Evolutionary conservation across 805 yeast genomes (phyloP), one percentile per base, ranked within the genome.

Genomic region (Candida gorgasii): DNA sequence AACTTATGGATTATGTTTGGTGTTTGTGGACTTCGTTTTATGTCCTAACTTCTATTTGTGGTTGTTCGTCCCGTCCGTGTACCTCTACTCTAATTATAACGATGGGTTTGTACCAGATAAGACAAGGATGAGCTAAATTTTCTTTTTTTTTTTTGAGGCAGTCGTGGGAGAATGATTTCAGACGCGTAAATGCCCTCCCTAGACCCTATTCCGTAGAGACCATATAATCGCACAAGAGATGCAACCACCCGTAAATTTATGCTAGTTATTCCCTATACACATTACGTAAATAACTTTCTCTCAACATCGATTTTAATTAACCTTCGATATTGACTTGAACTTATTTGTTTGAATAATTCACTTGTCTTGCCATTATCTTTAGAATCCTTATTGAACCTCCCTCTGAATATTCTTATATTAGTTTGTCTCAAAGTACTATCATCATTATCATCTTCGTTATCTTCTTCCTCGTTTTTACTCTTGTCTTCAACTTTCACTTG

Each of bases 241-340:
- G n/a, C n/a, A n/a, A n/a, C n/a, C n/a, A n/a, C n/a, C n/a, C n/a
- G n/a, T n/a, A n/a, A n/a, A n/a, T n/a, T n/a, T n/a, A n/a, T n/a
- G n/a, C n/a, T n/a, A n/a, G n/a, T n/a, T n/a, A n/a, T n/a, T n/a
- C n/a, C n/a, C n/a, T n/a, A n/a, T n/a, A n/a, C n/a, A n/a, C n/a
- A n/a, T n/a, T n/a, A n/a, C n/a, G n/a, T n/a, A 28, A 40, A 27
- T 22, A 40, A 12, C 29, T 32, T 42, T 8, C 17, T 19, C 17
- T 39, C 44, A 8, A 47, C 24, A 39, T 47, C 50, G 2, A 24
- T 5, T n/a, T 40, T 39, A 15, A 47, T 36, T 12, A 47, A 20
- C 8, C 33, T 29, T 22, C 32, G 34, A 13, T 44, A 34, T 5
- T 34, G 37, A 15, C 20, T 14, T 7, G 37, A 22, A 34, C 37